These are phyloP conservation scores for Yarrowia divulgata DNA, from an alignment of 805 yeast genomes.

Conservation along the genomic window DNA sequence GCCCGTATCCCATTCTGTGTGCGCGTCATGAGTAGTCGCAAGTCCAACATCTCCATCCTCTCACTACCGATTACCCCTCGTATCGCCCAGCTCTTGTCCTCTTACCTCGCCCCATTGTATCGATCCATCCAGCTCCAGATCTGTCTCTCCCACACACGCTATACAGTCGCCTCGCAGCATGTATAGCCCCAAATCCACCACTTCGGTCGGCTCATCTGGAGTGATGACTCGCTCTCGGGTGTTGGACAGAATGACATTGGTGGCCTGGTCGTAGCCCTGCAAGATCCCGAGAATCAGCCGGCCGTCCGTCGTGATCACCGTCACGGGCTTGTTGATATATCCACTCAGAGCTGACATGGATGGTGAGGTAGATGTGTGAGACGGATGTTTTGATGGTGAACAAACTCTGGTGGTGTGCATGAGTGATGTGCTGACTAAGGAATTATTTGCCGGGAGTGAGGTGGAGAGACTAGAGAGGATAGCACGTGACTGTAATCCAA, in stretches of 20 bases:
- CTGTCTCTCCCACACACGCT: constrained; percentile 50
- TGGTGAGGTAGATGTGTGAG: background rate
- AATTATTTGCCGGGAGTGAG: no score
- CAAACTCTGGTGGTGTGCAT: constrained; percentile 28
- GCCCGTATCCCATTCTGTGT: no score
- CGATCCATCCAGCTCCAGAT: constrained; percentile 47
- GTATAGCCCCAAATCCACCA: constrained; percentile 49
- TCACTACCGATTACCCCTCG: constrained; percentile 14
- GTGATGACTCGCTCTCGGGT: constrained; percentile 48
- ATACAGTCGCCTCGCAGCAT: constrained; percentile 52
- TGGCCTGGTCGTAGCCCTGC: constrained; percentile 52
- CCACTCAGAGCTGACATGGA: constrained; percentile 45
- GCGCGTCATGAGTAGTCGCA: no score
- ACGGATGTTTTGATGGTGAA: background rate
- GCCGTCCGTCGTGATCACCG: constrained; percentile 52
- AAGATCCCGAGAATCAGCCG: constrained; percentile 48
- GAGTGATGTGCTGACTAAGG: constrained; percentile 1
- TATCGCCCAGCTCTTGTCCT: constrained; percentile 40
- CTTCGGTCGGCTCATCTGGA: constrained; percentile 45
- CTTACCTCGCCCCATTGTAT: constrained; percentile 51
- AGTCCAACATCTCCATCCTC: background rate
- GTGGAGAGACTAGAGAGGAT: no score
- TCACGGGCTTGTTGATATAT: constrained; percentile 45
- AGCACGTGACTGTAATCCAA: no score
- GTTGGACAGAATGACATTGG: constrained; percentile 49